Conservation (phyloP, 2,329 filamentous ascomycete species). For the Mariannaea elegans region DNA sequence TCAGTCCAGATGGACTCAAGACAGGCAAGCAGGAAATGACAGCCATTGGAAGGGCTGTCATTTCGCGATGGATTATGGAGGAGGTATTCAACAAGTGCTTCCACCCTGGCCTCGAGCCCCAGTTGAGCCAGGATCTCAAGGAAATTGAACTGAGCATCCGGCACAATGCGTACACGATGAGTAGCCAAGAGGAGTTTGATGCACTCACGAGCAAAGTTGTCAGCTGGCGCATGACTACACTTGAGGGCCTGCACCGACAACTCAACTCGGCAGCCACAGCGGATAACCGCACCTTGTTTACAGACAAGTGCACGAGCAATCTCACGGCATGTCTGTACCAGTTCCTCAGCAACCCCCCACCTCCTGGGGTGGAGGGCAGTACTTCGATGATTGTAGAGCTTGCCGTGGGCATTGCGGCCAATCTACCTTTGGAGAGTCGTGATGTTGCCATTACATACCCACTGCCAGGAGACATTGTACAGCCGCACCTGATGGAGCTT, state of each 20-base stretch:
- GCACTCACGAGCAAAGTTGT: constrained; percentile 87
- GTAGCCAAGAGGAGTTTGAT: constrained; percentile 87
- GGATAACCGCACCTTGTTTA: constrained; percentile 74
- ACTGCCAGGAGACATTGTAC: constrained; percentile 75
- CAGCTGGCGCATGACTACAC: constrained; percentile 90
- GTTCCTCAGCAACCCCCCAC: constrained; percentile 79
- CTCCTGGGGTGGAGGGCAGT: constrained; percentile 84
- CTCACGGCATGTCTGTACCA: constrained; percentile 76
- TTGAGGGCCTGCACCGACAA: constrained; percentile 84
- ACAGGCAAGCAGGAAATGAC: constrained; percentile 98
- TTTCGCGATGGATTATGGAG: constrained; percentile 89
- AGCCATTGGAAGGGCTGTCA: constrained; percentile 86
- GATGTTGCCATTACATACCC: constrained; percentile 91
- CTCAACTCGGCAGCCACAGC: constrained; percentile 72
- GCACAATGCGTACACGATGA: constrained; percentile 75
- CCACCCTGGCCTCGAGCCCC: constrained; percentile 84
- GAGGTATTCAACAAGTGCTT: constrained; percentile 93
- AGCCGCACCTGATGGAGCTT: constrained; percentile 82
- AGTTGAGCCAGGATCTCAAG: constrained; percentile 82
- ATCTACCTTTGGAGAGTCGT: constrained; percentile 88
- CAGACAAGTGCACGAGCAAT: constrained; percentile 72
- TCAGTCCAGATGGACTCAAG: constrained; percentile 85
- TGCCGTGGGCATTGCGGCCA: constrained; percentile 83
- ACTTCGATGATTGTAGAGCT: constrained; percentile 94
- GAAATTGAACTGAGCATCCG: constrained; percentile 88